These are phyloP conservation scores for Clitoria ternatea DNA, from an alignment of 306 rosid species.

Conservation along the genomic window DNA sequence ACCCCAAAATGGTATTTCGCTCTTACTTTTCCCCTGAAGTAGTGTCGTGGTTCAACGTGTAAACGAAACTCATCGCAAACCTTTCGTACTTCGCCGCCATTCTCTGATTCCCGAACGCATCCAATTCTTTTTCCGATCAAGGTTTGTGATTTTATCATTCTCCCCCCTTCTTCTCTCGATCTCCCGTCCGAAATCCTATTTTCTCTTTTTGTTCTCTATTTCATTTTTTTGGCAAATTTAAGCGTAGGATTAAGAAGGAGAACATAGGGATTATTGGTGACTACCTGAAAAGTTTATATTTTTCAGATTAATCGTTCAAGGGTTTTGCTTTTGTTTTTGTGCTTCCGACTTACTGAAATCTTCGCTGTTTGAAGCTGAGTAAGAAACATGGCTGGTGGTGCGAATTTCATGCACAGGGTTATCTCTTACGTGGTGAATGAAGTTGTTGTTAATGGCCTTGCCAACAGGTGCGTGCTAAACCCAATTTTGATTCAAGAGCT, in stretches of 20 bases:
- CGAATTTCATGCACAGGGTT: conserved; percentile 38
- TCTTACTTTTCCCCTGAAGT: no score
- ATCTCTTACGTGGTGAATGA: conserved; percentile 44
- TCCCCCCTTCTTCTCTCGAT: background rate
- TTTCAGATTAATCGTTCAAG: background rate
- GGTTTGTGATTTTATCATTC: conserved; percentile 11
- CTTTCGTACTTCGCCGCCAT: background rate
- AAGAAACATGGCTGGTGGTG: conserved; percentile 45
- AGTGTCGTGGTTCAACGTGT: background rate
- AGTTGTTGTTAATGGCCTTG: conserved; percentile 46
- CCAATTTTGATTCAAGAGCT: background rate
- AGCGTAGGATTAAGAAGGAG: background rate
- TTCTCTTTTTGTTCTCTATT: background rate
- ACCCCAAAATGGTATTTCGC: no score
- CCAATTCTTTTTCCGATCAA: background rate
- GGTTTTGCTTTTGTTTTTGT: background rate
- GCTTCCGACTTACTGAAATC: background rate
- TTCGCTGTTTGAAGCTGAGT: conserved; percentile 29
- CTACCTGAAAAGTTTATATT: background rate
- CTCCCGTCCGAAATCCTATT: background rate
- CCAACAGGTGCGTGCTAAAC: conserved; percentile 31
- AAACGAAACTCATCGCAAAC: background rate
- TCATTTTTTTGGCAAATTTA: background rate
- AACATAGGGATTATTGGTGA: background rate
- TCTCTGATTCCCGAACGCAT: background rate